phyloP scores from a whole-genome alignment of 31 red algal genomes.

The Asparagopsis taxiformis region DNA sequence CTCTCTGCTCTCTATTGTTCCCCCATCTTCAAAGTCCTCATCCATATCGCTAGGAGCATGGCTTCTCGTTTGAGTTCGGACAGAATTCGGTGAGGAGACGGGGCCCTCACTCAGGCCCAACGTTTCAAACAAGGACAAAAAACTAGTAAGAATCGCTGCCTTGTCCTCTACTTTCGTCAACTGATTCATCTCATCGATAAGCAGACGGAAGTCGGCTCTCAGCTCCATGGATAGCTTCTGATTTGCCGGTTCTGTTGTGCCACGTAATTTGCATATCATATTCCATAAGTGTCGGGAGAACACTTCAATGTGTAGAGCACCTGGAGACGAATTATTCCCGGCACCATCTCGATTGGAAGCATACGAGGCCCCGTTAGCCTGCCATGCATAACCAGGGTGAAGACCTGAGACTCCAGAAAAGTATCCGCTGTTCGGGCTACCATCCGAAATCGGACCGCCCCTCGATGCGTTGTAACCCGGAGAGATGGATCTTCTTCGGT shows the following conservation, averaged over 20 bases:
- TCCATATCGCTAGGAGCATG: background rate
- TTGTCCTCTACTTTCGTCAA: conserved; percentile 34
- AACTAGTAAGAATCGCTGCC: conserved; percentile 31
- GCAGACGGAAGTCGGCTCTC: conserved; percentile 28
- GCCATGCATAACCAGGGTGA: conserved; percentile 13
- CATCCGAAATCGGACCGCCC: background rate
- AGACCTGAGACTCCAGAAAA: conserved; percentile 18
- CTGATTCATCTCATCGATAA: conserved; percentile 38
- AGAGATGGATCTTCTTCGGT: conserved; percentile 46
- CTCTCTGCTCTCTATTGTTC: conserved; percentile 16
- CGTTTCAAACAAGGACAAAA: conserved; percentile 46
- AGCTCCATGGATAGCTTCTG: conserved; percentile 40
- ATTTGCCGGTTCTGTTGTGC: conserved; percentile 27
- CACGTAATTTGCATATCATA: conserved; percentile 52
- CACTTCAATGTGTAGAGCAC: conserved; percentile 24
- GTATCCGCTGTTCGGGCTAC: conserved; percentile 5
- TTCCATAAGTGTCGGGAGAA: conserved; percentile 37
- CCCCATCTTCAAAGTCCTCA: conserved; percentile 10
- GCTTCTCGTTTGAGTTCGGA: conserved; percentile 7
- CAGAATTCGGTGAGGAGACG: conserved; percentile 6
- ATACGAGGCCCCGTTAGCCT: conserved; percentile 24
- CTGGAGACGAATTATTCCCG: background rate
- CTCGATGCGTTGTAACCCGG: conserved; percentile 25
- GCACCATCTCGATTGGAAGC: conserved; percentile 16
- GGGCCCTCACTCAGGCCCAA: conserved; percentile 25